Conservation (phyloP, 495 filamentous ascomycete genomes). For the Tuber calosporum region DNA sequence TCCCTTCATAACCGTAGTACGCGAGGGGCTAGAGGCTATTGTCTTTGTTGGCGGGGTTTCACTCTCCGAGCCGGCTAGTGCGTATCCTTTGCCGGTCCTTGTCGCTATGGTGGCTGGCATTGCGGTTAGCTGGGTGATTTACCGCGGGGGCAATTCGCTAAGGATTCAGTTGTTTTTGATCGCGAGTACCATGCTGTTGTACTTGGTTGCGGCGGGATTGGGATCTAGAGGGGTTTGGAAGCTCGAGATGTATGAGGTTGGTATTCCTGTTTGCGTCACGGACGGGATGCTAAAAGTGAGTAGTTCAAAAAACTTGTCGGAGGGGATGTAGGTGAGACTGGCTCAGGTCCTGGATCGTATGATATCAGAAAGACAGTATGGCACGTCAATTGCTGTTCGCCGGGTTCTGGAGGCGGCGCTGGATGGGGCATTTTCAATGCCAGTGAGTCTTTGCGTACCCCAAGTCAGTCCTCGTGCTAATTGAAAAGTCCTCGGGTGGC, state of each 20-base stretch:
- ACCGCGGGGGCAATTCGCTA: constrained; percentile 56
- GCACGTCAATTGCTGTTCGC: constrained; percentile 88
- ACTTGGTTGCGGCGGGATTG: constrained; percentile 63
- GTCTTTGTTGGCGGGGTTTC: constrained; percentile 66
- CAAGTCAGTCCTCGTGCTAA: constrained; percentile 14
- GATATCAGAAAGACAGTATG: constrained; percentile 77
- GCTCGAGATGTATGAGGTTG: constrained; percentile 49
- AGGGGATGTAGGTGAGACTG: constrained; percentile 65
- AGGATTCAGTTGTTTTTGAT: constrained; percentile 62
- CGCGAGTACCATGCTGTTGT: constrained; percentile 61
- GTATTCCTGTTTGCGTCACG: not conserved
- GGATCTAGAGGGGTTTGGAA: constrained; percentile 59
- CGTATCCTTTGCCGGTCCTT: constrained; percentile 60
- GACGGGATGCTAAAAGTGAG: not conserved
- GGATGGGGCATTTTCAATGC: constrained; percentile 92
- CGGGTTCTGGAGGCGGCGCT: constrained; percentile 60
- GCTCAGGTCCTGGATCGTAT: constrained; percentile 76
- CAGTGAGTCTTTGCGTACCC: constrained; percentile 38
- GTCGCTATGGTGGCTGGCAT: constrained; percentile 53
- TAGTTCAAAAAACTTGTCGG: constrained; percentile 48
- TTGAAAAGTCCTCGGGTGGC: constrained; percentile 61
- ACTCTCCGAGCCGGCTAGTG: constrained; percentile 53
- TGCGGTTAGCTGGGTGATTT: constrained; percentile 56
- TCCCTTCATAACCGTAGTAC: constrained; percentile 62
- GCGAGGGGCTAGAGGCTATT: constrained; percentile 63